These are phyloP conservation scores for Mycena venus DNA, from an alignment of 768 basidiomycete species.

Conservation along the genomic window DNA sequence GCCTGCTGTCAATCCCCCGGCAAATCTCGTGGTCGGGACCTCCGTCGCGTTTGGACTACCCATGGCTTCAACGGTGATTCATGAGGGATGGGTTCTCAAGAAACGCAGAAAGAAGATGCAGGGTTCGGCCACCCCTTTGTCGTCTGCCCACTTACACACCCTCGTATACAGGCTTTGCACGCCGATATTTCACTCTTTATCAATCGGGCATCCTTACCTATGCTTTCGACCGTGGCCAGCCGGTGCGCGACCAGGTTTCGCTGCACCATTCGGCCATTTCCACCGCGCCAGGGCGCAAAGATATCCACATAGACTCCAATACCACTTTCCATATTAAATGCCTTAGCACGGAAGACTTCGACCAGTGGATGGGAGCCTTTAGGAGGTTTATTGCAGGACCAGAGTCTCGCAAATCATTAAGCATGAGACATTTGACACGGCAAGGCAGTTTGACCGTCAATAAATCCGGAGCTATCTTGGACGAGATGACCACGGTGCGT, in stretches of 20 bases:
- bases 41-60: constrained; percentile 26
- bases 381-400: constrained; percentile 73
- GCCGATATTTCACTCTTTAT: constrained; percentile 79
- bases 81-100: constrained; percentile 87
- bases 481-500: constrained; percentile 78
- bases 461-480: constrained; percentile 65
- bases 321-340: constrained; percentile 89
- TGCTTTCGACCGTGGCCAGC: constrained; percentile 78
- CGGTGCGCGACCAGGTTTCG: constrained; percentile 77
- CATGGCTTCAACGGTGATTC: constrained; percentile 51
- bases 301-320: constrained; percentile 85
- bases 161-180: constrained; percentile 76
- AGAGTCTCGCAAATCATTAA: constrained; percentile 60
- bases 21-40: constrained; percentile 14
- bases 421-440: constrained; percentile 55
- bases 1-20: background rate
- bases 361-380: constrained; percentile 80
- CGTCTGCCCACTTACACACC: background rate
- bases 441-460: constrained; percentile 60
- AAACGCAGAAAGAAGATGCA: constrained; percentile 92
- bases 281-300: constrained; percentile 77
- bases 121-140: constrained; percentile 57
- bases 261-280: constrained; percentile 83
- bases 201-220: constrained; percentile 81
- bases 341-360: constrained; percentile 77